Percentiles rank a stretch among this genome's conserved stretches.
These are phyloP conservation scores for Amaranthus palmeri DNA, from an alignment of 148 eudicot genomes.

Conservation along the genomic window DNA sequence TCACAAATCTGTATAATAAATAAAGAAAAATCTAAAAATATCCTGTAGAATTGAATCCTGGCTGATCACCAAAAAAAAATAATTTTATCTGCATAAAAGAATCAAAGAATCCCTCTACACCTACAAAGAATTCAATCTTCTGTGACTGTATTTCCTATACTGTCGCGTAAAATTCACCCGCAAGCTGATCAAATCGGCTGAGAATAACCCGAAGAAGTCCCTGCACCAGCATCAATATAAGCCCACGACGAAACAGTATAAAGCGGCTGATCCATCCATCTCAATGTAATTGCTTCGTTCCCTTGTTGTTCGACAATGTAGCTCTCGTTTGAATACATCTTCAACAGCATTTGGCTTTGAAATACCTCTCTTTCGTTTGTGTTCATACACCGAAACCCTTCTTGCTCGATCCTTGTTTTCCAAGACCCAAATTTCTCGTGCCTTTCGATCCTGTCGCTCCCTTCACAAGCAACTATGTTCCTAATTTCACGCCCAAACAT, in stretches of 20 bases:
- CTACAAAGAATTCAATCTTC: conserved; percentile 58
- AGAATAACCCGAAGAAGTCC: conserved; percentile 53
- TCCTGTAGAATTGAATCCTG: conserved; percentile 18
- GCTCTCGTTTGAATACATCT: conserved; percentile 52
- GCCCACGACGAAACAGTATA: conserved; percentile 80
- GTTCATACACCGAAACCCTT: conserved; percentile 52
- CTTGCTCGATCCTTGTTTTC: conserved; percentile 58
- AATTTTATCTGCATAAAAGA: conserved; percentile 66
- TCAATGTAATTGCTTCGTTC: conserved; percentile 46
- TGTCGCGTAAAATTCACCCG: neutral
- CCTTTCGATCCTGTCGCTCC: conserved; percentile 72
- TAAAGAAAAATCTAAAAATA: neutral
- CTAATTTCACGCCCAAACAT: conserved; percentile 71
- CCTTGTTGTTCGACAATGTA: conserved; percentile 46
- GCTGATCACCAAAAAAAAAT: conserved; percentile 15
- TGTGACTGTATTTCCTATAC: conserved; percentile 25
- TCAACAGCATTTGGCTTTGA: conserved; percentile 72
- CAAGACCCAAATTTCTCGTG: conserved; percentile 62
- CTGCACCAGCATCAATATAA: conserved; percentile 37
- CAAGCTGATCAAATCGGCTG: conserved; percentile 33
- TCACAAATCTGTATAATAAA: neutral
- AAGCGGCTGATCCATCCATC: conserved; percentile 82
- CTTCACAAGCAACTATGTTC: conserved; percentile 84
- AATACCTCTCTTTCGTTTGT: conserved; percentile 52
- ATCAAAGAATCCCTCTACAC: conserved; percentile 55